phyloP scores from a whole-genome alignment of 306 rosid genomes.

The Betula pendula region DNA sequence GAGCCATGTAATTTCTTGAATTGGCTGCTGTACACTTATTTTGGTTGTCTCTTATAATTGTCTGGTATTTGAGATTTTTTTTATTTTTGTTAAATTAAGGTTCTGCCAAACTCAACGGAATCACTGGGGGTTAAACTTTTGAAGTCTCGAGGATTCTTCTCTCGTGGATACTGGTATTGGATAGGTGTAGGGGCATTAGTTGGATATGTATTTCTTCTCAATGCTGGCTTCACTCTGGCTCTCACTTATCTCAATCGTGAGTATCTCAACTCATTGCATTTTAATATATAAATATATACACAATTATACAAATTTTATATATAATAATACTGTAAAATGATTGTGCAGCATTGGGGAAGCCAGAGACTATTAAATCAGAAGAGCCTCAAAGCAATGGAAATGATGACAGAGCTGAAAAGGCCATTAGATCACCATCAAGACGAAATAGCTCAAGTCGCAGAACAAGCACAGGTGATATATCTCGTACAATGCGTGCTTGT shows the following conservation, averaged over 20 bases:
- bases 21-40: too few species aligned
- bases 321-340: too few species aligned
- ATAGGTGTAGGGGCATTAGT: conserved; percentile 60
- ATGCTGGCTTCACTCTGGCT: conserved; percentile 41
- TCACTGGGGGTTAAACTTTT: conserved; percentile 51
- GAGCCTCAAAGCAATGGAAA: conserved; percentile 27
- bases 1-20: too few species aligned
- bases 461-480: conserved; percentile 17
- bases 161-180: conserved; percentile 67
- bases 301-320: too few species aligned
- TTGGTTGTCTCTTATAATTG: too few species aligned
- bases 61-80: too few species aligned
- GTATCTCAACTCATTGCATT: too few species aligned
- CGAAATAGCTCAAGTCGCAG: conserved; percentile 13
- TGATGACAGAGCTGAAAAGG: conserved; percentile 11
- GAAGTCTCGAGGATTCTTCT: conserved; percentile 55
- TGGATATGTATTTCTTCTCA: conserved; percentile 51
- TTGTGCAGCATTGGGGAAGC: too few species aligned
- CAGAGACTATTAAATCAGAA: conserved; percentile 38
- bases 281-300: too few species aligned
- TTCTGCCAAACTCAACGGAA: conserved; percentile 36
- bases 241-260: too few species aligned
- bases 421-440: conserved; percentile 14
- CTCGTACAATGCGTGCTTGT: too few species aligned
- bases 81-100: conserved; percentile 38